Evolutionary conservation across 192 early-diverging fungal species (phyloP).

Genomic region (Gigaspora rosea): DNA sequence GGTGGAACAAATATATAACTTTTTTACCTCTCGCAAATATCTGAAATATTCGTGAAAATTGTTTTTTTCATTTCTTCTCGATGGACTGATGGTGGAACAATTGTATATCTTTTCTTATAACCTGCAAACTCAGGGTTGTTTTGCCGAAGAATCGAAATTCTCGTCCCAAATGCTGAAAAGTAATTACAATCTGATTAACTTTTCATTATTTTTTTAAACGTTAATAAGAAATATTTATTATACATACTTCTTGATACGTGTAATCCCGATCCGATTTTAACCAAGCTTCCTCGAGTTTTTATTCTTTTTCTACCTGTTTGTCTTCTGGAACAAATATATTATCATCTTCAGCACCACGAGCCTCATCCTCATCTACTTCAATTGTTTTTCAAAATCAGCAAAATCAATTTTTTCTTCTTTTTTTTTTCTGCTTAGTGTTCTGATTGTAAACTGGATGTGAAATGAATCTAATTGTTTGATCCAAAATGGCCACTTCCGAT

Average conservation of each 20-base stretch:
- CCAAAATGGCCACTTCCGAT: too few species aligned
- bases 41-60: constrained; percentile 92
- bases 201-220: background rate
- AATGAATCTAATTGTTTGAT: too few species aligned
- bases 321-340: constrained; percentile 50
- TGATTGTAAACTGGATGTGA: too few species aligned
- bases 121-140: constrained; percentile 93
- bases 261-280: constrained; percentile 89
- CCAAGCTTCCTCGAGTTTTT: constrained; percentile 77
- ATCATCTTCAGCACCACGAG: background rate
- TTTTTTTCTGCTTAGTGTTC: constrained; percentile 72
- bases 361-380: constrained; percentile 71
- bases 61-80: constrained; percentile 96
- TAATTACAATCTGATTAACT: constrained; percentile 19
- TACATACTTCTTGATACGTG: constrained; percentile 80
- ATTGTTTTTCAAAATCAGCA: background rate
- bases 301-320: constrained; percentile 46
- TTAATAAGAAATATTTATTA: background rate
- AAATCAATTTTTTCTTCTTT: constrained; percentile 75
- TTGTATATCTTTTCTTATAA: constrained; percentile 92
- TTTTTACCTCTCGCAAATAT: constrained; percentile 83
- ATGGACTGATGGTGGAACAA: constrained; percentile 87
- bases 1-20: too few species aligned
- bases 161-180: constrained; percentile 73
- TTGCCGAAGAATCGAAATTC: constrained; percentile 89